Evolutionary conservation across 2,329 filamentous ascomycete genomes (phyloP).

Genomic region (Talaromyces sp.): DNA sequence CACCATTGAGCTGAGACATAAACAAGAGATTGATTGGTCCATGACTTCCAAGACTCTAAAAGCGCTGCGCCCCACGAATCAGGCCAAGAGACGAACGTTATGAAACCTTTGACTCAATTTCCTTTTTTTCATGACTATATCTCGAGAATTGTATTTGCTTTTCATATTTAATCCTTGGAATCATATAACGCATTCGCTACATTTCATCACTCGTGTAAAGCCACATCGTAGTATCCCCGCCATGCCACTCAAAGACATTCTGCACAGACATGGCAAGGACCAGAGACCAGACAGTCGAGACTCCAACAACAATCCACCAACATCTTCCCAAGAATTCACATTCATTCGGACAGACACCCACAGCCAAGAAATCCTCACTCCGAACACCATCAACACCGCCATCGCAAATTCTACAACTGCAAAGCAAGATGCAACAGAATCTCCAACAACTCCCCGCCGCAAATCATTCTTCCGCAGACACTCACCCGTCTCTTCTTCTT

Average conservation of each 20-base stretch:
- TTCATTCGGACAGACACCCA: conserved; percentile 81
- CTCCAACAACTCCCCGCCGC: conserved; percentile 27
- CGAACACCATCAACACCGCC: conserved; percentile 49
- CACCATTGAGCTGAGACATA: too few relatives aligned
- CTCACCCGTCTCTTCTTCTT: conserved; percentile 23
- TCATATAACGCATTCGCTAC: not conserved
- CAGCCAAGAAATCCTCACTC: conserved; percentile 70
- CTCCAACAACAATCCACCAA: conserved; percentile 9
- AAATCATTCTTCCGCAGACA: conserved; percentile 30
- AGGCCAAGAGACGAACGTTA: not conserved
- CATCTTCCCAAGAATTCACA: conserved; percentile 56
- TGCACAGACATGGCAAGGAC: conserved; percentile 58
- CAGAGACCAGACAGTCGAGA: conserved; percentile 12
- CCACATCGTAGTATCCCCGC: conserved; percentile 12
- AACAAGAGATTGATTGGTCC: not conserved
- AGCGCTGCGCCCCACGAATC: conserved; percentile 6
- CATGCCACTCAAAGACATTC: conserved; percentile 58
- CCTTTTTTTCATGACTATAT: not conserved
- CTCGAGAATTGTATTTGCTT: not conserved
- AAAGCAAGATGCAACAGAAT: conserved; percentile 4
- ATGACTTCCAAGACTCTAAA: not conserved
- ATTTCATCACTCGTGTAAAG: not conserved
- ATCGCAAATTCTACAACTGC: not conserved
- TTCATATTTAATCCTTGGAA: not conserved
- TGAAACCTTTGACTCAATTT: not conserved